Percentiles rank a stretch among this genome's conserved stretches.
Evolutionary conservation across 257 asterid species (phyloP).

Genomic region (Solanum chmielewskii): DNA sequence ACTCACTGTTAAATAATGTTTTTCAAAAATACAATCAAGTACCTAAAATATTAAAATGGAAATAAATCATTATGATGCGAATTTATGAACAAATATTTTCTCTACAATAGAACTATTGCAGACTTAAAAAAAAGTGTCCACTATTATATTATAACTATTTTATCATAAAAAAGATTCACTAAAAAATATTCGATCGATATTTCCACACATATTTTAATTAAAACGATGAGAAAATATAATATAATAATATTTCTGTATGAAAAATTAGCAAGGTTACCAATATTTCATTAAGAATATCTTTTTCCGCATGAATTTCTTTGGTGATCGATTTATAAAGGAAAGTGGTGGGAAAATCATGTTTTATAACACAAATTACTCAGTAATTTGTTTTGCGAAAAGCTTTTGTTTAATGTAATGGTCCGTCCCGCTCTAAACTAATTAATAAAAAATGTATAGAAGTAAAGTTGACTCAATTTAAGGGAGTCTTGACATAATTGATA

Average conservation of each 20-base stretch:
- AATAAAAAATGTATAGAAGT: too few species aligned
- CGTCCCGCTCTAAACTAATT: background rate
- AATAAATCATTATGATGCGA: background rate
- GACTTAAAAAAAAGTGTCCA: background rate
- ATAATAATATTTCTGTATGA: background rate
- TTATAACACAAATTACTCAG: background rate
- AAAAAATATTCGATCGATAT: background rate
- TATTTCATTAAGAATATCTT: too few species aligned
- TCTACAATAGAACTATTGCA: background rate
- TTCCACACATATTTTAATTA: background rate
- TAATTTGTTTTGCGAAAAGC: too few species aligned
- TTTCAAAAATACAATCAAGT: conserved; percentile 54
- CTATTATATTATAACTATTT: background rate
- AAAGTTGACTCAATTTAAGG: background rate
- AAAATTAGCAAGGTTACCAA: background rate
- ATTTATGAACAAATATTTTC: background rate
- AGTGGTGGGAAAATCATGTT: background rate
- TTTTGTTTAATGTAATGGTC: too few species aligned
- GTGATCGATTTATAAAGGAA: background rate
- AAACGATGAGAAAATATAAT: background rate
- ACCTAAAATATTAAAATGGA: conserved; percentile 30
- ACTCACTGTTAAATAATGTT: conserved; percentile 85
- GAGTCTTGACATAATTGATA: background rate
- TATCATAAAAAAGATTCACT: background rate
- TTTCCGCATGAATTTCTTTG: background rate